Evolutionary conservation across 768 basidiomycete genomes (phyloP).

Genomic region (Pholiota conissans): DNA sequence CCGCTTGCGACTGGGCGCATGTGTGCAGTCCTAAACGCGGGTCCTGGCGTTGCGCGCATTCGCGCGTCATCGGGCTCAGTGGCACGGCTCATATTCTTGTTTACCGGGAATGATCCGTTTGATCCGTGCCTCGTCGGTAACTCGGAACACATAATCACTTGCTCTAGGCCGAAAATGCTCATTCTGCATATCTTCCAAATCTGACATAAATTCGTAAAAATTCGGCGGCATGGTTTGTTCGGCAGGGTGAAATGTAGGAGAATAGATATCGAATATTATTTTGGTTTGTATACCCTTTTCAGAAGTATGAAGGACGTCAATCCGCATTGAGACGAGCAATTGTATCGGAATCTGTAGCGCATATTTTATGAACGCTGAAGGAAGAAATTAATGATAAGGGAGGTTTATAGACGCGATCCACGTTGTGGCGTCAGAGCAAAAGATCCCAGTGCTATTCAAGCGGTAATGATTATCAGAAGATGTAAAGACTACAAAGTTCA

Average conservation of each 20-base stretch:
- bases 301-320: too few species aligned
- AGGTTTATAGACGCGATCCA: neutral
- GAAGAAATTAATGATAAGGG: neutral
- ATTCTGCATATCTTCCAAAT: neutral
- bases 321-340: too few species aligned
- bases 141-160: neutral
- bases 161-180: neutral
- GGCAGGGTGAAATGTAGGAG: too few species aligned
- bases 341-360: neutral
- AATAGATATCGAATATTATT: too few species aligned
- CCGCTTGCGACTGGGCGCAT: too few species aligned
- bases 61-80: neutral
- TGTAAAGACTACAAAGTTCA: neutral
- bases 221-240: too few species aligned
- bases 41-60: neutral
- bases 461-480: neutral
- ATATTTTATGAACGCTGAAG: neutral
- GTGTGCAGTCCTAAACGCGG: neutral
- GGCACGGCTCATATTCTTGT: neutral
- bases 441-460: neutral
- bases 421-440: neutral
- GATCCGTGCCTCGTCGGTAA: neutral
- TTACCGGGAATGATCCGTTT: neutral
- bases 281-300: too few species aligned
- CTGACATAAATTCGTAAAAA: neutral